Evolutionary conservation across 768 basidiomycete species (phyloP), one percentile per base, ranked within the genome.

Genomic region (Lentinula detonsa): DNA sequence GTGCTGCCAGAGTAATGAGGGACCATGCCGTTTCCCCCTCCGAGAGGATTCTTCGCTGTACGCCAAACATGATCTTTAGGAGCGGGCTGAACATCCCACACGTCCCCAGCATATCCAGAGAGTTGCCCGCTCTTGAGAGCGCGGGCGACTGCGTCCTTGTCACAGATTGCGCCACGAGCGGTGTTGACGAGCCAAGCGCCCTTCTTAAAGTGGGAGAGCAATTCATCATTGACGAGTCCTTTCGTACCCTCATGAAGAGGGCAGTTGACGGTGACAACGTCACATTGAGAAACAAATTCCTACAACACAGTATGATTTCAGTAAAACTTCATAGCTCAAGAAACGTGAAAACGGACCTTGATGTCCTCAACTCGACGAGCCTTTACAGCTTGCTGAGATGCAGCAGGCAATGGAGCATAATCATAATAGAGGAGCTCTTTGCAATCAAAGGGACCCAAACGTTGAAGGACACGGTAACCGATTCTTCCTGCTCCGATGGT

Each of bases 111-210:
- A 64, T 82, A 82, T 33, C 88, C 93, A 59, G 76, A 72, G 63
- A 95, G 72, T 34, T 91, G 89, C 16, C 93, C 93, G 57, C 81
- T 85, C 75, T 83, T 79, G 60, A 96, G 71, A 11, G 93, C 92
- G 0, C 71, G 85, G 4, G 87, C 86, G 62, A 95, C 87, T 46
- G 85, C 92, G 63, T 93, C 85, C 65, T 85, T 85, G 74, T 92
- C 87, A 70, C 90, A 93, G 68, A 96, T 93, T 45, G 94, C 94
- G 48, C 94, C 94, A 66, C 93, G 91, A 56, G 92, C 91, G 33
- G 92, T 93, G 83, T 96, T 96, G 69, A 96, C 88, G 67, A 95
- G 84, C 89, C 90, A 94, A 15, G 93, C 84, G 53, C 92, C 93
- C 72, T 90, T 88, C 82, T 96, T 96, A 83, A 95, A 89, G 76